Evolutionary conservation across 345 rosid species (phyloP).

Genomic region (Arabis hirsuta): DNA sequence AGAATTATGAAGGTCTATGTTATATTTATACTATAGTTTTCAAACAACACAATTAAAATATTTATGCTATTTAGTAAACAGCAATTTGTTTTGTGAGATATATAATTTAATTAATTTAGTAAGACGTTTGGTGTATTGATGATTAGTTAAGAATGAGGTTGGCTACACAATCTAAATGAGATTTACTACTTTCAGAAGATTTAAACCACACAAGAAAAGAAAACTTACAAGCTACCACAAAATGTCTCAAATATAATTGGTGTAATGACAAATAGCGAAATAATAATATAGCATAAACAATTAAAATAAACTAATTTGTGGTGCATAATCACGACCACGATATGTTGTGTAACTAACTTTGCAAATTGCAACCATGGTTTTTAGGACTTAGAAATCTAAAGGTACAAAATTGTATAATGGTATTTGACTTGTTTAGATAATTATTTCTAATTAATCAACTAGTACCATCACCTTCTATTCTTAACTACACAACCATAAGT

Average conservation of each 20-base stretch:
- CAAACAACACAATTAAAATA: background rate
- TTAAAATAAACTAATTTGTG: background rate
- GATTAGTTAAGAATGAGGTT: slow-evolving; percentile 20
- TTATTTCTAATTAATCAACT: background rate
- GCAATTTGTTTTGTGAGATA: background rate
- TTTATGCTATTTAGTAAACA: background rate
- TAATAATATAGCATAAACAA: background rate
- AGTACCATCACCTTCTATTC: background rate
- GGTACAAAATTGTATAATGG: background rate
- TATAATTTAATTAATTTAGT: background rate
- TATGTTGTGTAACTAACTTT: too few relatives aligned
- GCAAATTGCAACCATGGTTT: background rate
- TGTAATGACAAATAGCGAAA: background rate
- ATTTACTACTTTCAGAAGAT: slow-evolving; percentile 4
- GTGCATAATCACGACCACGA: background rate
- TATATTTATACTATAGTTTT: background rate
- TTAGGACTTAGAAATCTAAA: background rate
- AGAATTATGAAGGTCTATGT: background rate
- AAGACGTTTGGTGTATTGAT: slow-evolving; percentile 17
- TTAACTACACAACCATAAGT: background rate
- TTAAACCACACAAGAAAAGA: slow-evolving; percentile 17
- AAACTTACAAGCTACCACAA: slow-evolving; percentile 13
- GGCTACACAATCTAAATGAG: slow-evolving; percentile 9
- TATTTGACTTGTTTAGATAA: background rate
- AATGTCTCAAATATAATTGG: background rate